Conservation (phyloP, 2,329 filamentous ascomycete species). For the Pyrenochaeta sp. region DNA sequence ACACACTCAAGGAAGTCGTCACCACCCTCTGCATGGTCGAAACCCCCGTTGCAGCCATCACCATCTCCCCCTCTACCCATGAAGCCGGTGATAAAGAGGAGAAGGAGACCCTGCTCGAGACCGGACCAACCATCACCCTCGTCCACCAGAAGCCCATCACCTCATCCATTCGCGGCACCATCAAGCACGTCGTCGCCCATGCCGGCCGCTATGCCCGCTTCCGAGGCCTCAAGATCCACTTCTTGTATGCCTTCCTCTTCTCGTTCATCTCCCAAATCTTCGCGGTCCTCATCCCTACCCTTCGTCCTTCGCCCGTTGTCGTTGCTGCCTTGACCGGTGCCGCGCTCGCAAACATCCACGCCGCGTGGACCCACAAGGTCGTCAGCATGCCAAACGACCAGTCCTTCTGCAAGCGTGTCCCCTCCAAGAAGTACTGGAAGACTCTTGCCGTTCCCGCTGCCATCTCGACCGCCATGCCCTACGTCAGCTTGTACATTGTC, state of each 20-base stretch:
- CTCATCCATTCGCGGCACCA: constrained; percentile 63
- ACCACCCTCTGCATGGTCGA: constrained; percentile 71
- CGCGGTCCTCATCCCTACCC: constrained; percentile 46
- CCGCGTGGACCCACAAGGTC: constrained; percentile 86
- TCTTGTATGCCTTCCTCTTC: constrained; percentile 47
- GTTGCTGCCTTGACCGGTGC: constrained; percentile 66
- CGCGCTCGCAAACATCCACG: constrained; percentile 70
- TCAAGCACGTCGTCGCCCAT: constrained; percentile 67
- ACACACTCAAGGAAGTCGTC: constrained; percentile 67
- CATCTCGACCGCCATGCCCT: constrained; percentile 66
- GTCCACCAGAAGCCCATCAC: constrained; percentile 67
- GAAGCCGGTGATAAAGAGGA: constrained; percentile 51
- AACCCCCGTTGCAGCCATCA: constrained; percentile 61
- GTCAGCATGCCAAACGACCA: constrained; percentile 73
- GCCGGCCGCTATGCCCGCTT: constrained; percentile 72
- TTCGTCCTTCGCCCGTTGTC: constrained; percentile 59
- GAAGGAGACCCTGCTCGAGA: constrained; percentile 49
- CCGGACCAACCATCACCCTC: constrained; percentile 50
- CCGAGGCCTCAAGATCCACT: constrained; percentile 68
- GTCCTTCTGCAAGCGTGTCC: constrained; percentile 71
- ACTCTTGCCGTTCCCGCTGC: constrained; percentile 74
- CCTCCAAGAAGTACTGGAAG: constrained; percentile 69
- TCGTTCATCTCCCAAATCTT: constrained; percentile 55
- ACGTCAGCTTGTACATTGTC: constrained; percentile 61
- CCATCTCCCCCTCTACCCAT: constrained; percentile 56